Conservation (phyloP, 1,284 basidiomycete species). For the Apiotrichum veenhuisii region DNA sequence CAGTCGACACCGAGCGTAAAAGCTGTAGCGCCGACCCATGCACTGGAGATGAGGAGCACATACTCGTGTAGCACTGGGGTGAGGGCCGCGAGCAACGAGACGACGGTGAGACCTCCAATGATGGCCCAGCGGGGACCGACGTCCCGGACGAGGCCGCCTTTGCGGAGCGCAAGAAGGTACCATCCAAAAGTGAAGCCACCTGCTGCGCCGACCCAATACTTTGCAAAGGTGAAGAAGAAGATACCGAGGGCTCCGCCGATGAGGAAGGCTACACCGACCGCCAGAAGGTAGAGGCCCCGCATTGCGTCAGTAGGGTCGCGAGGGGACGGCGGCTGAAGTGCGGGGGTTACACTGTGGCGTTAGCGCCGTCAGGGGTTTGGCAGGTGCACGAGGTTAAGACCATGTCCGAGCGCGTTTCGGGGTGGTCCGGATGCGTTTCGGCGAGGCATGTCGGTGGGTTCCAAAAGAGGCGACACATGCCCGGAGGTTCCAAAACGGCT, state of each 20-base stretch:
- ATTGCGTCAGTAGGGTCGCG: slow-evolving; percentile 72
- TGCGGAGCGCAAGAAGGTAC: slow-evolving; percentile 78
- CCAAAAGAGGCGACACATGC: no score
- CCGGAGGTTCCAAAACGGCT: no score
- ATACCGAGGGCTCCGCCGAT: slow-evolving; percentile 78
- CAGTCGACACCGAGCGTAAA: slow-evolving; percentile 91
- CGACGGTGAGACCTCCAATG: slow-evolving; percentile 61
- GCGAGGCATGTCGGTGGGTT: no score
- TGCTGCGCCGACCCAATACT: slow-evolving; percentile 80
- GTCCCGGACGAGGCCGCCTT: slow-evolving; percentile 75
- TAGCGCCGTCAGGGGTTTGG: slow-evolving; percentile 3
- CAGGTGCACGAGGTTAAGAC: not conserved
- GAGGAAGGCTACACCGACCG: slow-evolving; percentile 71
- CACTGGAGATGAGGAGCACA: slow-evolving; percentile 74
- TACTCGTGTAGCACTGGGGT: slow-evolving; percentile 72
- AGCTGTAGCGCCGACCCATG: slow-evolving; percentile 73
- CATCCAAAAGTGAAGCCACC: slow-evolving; percentile 82
- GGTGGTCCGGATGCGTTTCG: not conserved
- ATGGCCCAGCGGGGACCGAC: slow-evolving; percentile 78
- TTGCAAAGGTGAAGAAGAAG: slow-evolving; percentile 80
- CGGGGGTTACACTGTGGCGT: slow-evolving; percentile 35
- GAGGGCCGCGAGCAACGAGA: slow-evolving; percentile 61
- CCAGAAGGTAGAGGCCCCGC: slow-evolving; percentile 84
- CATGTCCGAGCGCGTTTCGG: not conserved
- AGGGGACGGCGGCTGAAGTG: slow-evolving; percentile 57